These are phyloP conservation scores for Botrytis fragariae DNA, from an alignment of 2,329 filamentous ascomycete genomes.

Conservation along the genomic window DNA sequence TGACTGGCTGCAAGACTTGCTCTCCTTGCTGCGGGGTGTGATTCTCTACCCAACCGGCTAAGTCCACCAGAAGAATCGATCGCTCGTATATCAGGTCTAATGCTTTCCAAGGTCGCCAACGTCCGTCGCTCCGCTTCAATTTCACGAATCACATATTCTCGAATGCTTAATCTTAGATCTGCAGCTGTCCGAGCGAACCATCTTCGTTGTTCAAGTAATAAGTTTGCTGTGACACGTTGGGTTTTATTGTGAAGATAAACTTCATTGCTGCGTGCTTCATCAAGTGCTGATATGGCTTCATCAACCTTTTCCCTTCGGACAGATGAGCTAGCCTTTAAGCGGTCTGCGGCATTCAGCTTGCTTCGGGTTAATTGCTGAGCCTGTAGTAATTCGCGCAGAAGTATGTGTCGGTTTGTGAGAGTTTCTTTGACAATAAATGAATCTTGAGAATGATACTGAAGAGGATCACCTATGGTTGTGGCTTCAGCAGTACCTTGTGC, in stretches of 20 bases:
- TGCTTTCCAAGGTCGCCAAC: conserved; percentile 86
- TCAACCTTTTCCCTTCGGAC: conserved; percentile 95
- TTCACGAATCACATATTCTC: conserved; percentile 90
- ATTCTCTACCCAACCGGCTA: conserved; percentile 82
- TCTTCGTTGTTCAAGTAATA: conserved; percentile 81
- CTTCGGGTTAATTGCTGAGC: conserved; percentile 82
- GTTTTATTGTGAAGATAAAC: conserved; percentile 81
- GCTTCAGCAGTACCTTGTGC: conserved; percentile 96
- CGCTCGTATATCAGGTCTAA: conserved; percentile 86
- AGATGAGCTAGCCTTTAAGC: conserved; percentile 80
- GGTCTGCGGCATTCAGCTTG: conserved; percentile 81
- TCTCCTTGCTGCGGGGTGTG: conserved; percentile 71
- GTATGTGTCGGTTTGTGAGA: conserved; percentile 93
- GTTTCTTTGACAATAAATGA: conserved; percentile 98
- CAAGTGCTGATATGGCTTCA: conserved; percentile 87
- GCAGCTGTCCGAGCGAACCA: conserved; percentile 86
- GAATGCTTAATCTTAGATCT: conserved; percentile 79
- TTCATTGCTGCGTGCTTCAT: conserved; percentile 83
- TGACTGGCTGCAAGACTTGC: conserved; percentile 81
- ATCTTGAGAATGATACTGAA: conserved; percentile 93
- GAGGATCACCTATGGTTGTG: conserved; percentile 87
- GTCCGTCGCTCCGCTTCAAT: conserved; percentile 94
- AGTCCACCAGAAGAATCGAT: conserved; percentile 91
- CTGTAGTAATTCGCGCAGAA: conserved; percentile 88
- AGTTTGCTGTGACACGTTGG: conserved; percentile 81